phyloP scores from a whole-genome alignment of 768 basidiomycete species.

The Serendipita sp. region DNA sequence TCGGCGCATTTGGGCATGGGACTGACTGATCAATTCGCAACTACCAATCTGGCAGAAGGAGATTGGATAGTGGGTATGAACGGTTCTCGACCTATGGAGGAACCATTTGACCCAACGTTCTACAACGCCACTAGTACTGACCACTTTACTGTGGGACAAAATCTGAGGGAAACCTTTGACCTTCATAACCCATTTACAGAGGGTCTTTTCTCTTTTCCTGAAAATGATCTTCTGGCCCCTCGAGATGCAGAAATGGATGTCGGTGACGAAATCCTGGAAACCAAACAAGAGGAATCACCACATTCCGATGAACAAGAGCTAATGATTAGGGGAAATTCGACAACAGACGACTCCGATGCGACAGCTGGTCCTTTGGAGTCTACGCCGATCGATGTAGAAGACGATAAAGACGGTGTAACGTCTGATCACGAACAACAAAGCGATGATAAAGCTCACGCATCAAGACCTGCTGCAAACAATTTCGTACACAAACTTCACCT shows the following conservation, averaged over 20 bases:
- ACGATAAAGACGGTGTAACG: not conserved
- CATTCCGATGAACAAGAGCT: not conserved
- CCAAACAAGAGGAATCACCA: not conserved
- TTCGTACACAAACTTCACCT: constrained; percentile 79
- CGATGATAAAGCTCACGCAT: not conserved
- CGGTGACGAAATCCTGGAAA: not conserved
- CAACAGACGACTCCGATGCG: not conserved
- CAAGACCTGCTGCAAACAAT: constrained; percentile 35
- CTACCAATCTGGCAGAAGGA: not conserved
- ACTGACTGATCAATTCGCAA: not conserved
- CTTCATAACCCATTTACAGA: constrained; percentile 2
- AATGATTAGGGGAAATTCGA: not conserved
- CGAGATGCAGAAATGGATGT: not conserved
- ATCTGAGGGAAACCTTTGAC: not conserved
- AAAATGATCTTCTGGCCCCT: not conserved
- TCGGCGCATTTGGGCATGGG: not conserved
- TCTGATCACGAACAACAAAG: not conserved
- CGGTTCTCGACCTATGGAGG: not conserved
- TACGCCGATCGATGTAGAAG: not conserved
- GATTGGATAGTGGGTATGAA: not conserved
- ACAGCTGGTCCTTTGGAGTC: not conserved
- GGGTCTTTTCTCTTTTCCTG: not conserved
- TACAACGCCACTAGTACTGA: not conserved
- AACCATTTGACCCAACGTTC: not conserved
- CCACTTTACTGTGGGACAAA: not conserved